Evolutionary conservation across 129 eudicot genomes (phyloP).

Genomic region (Glebionis coronaria): DNA sequence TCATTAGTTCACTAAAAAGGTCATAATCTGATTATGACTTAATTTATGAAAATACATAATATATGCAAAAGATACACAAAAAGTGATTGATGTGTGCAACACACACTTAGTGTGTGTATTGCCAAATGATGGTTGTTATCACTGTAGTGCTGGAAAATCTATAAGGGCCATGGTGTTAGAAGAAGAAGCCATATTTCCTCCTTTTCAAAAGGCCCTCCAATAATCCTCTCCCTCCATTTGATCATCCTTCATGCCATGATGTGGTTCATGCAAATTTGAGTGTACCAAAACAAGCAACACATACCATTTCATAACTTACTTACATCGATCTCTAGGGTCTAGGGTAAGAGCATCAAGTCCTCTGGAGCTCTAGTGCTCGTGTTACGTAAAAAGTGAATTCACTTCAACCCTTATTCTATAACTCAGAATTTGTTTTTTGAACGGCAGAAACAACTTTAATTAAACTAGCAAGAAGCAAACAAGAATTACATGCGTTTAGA

Average conservation of each 20-base stretch:
- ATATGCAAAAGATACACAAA: neutral
- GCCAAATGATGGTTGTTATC: constrained; percentile 24
- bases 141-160: constrained; percentile 19
- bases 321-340: too few species aligned
- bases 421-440: too few species aligned
- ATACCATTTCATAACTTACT: too few species aligned
- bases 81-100: constrained; percentile 1
- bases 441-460: too few species aligned
- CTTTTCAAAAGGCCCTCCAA: constrained; percentile 18
- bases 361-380: too few species aligned
- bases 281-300: neutral
- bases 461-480: too few species aligned
- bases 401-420: too few species aligned
- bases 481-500: too few species aligned
- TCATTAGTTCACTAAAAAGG: too few species aligned
- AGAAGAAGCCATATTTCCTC: constrained; percentile 19
- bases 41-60: neutral
- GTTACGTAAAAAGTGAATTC: too few species aligned
- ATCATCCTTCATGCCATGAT: neutral
- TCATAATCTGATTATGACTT: too few species aligned
- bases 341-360: too few species aligned
- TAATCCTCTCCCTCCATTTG: constrained; percentile 4
- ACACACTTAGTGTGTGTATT: constrained; percentile 2
- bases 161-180: constrained; percentile 10
- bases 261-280: constrained; percentile 7